Evolutionary conservation across 371 early-diverging fungal species (phyloP), one percentile per base, ranked within the genome.

Genomic region (Rhizopus sp.): DNA sequence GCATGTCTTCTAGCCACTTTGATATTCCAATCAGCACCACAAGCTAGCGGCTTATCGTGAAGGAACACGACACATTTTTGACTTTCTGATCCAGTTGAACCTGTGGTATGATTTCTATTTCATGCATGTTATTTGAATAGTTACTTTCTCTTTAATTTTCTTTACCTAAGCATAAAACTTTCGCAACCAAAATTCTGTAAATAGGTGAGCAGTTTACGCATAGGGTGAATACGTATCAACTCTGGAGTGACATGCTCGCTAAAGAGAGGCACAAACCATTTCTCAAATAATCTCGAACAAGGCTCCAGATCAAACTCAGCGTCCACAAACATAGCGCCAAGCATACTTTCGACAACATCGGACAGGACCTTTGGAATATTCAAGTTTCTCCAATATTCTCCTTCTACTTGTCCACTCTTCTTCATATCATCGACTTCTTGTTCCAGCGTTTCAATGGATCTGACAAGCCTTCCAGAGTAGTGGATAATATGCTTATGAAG

Each of bases 251-350:
- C 77, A 68, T 88, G 81, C 1, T 63, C 60, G 34, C 82, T 75
- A 17, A 81, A 62, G 30, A 84, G 65, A 0, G 86, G 85, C 29
- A 62, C 44, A 55, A 86, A 78, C 76, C 83, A 71, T 16, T 69
- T 68, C 8, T 64, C 60, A 60, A 86, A 92, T 33, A 88, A 40
- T 3, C 57, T 62, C 29, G 78, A 66, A 0, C 77, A 76, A 2
- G 78, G 74, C 0, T 68, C 78, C 35, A 92, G 50, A 57, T 84
- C 67, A 63, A 89, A 91, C 0, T 86, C 88, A 16, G 87, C 79
- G 69, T 97, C 97, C 1, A 95, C 81, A 68, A 89, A 93, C 3
- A 93, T 78, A 4, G 98, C 97, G 3, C 98, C 98, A 3, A 96
- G 45, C 57, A 92, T 78, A 55, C 93, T 86, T 76, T 97, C 98